A percentile compares a stretch with the other conserved stretches of the same genome.
Conservation (phyloP, 495 filamentous ascomycete species). For the Thermothielavioides terrestris region DNA sequence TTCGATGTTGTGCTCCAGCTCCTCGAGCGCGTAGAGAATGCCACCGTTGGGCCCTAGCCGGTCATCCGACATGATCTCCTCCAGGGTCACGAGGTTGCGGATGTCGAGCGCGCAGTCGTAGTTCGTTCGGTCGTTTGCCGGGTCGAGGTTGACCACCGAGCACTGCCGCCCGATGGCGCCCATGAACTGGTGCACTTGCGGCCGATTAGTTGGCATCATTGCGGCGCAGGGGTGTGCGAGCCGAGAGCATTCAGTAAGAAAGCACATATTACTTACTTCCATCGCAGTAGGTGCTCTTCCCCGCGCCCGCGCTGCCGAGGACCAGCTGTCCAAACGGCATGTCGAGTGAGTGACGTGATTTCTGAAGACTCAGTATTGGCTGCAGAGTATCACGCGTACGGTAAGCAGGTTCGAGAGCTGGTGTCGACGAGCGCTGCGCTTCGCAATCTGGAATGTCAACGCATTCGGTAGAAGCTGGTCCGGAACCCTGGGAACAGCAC, state of each 20-base stretch:
- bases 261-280: conserved; percentile 50
- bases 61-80: conserved; percentile 93
- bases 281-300: conserved; percentile 96
- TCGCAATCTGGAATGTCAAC: no score
- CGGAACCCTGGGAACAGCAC: background rate
- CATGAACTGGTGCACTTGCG: conserved; percentile 85
- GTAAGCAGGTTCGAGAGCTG: no score
- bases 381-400: no score
- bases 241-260: background rate
- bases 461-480: background rate
- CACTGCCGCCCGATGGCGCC: conserved; percentile 88
- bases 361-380: no score
- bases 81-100: conserved; percentile 74
- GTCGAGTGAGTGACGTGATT: no score
- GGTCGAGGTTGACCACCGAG: conserved; percentile 92
- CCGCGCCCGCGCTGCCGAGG: conserved; percentile 84
- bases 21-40: conserved; percentile 86
- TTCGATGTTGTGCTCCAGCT: conserved; percentile 84
- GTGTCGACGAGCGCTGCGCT: no score
- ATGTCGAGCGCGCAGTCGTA: conserved; percentile 87
- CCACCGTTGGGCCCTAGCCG: conserved; percentile 87
- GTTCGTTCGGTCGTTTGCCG: conserved; percentile 78
- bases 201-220: background rate
- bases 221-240: background rate
- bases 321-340: conserved; percentile 65